A percentile compares a stretch with the other conserved stretches of the same genome.
These are phyloP conservation scores for Malassezia slooffiae DNA, from an alignment of 1,284 basidiomycete species.

Conservation along the genomic window DNA sequence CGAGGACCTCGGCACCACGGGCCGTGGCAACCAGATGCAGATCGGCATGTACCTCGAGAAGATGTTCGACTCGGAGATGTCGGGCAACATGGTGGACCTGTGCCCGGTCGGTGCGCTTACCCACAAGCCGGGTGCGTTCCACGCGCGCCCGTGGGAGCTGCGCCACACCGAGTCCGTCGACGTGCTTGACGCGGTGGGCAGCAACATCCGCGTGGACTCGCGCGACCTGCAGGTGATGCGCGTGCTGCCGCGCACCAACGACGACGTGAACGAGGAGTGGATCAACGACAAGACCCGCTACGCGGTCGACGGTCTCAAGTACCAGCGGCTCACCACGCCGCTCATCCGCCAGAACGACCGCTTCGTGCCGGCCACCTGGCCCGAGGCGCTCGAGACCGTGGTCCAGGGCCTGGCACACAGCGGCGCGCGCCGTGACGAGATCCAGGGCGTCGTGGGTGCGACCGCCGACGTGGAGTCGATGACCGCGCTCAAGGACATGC, in stretches of 20 bases:
- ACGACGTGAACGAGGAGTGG: conserved; percentile 99
- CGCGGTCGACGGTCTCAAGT: conserved; percentile 86
- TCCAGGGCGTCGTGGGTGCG: conserved; percentile 85
- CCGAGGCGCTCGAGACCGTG: conserved; percentile 72
- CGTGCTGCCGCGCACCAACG: conserved; percentile 87
- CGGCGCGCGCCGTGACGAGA: conserved; percentile 84
- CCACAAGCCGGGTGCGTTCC: conserved; percentile 94
- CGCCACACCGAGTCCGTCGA: conserved; percentile 97
- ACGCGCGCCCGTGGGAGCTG: conserved; percentile 93
- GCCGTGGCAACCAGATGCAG: conserved; percentile 94
- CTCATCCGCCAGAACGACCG: conserved; percentile 82
- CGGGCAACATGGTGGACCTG: conserved; percentile 91
- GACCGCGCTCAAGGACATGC: conserved; percentile 82
- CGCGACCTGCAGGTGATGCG: conserved; percentile 94
- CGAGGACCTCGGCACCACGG: conserved; percentile 90
- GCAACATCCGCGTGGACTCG: conserved; percentile 93
- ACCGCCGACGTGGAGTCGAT: conserved; percentile 89
- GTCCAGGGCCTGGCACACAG: conserved; percentile 65
- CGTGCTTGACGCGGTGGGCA: conserved; percentile 94
- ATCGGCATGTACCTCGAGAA: conserved; percentile 98
- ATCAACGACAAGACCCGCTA: conserved; percentile 98
- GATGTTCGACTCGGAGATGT: conserved; percentile 93
- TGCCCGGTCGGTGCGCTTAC: conserved; percentile 93
- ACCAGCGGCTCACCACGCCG: conserved; percentile 87
- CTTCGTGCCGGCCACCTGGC: conserved; percentile 85